Evolutionary conservation across 306 rosid genomes (phyloP), one percentile per base, ranked within the genome.

Genomic region (Betula pendula): DNA sequence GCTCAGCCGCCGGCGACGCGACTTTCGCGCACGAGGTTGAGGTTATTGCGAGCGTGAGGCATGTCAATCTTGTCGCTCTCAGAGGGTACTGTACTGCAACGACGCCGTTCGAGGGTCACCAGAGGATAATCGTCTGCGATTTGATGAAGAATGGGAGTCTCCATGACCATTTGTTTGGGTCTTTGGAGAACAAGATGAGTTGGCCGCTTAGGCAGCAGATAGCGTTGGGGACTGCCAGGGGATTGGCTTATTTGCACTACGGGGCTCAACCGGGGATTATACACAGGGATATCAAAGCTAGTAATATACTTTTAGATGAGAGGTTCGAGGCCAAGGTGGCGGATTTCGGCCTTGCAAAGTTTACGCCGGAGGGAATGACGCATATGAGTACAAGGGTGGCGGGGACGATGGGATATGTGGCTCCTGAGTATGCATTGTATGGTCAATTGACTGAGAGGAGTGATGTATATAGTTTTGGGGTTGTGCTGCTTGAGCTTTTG

Each of bases 361-460:
- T 95, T 71, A 91, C 91, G 9, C 97, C 96, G 0, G 97, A 95
- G 79, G 97, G 97, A 22, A 85, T 89, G 93, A 92, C 99, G 0
- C 99, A 95, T 67, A 65, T 95, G 94, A 95, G 99, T 81, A 95
- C 99, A 0, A 86, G 99, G 72, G 99, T 95, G 0, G 99, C 99
- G 4, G 99, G 99, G 29, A 95, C 99, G 0, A 84, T 95, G 97
- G 97, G 99, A 8, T 95, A 92, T 89, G 92, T 95, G 47, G 97
- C 99, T 40, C 99, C 99, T 0, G 99, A 95, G 85, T 95, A 95
- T 68, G 99, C 97, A 0, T 80, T 95, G 79, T 95, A 95, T 48
- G 99, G 99, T 3, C 99, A 95, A 33, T 85, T 95, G 87, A 89
- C 99, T 0, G 99, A 90, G 84, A 87, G 96, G 43, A 95, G 96